phyloP scores from a whole-genome alignment of 2,329 filamentous ascomycete genomes.

The Aspergillus arachidicola region DNA sequence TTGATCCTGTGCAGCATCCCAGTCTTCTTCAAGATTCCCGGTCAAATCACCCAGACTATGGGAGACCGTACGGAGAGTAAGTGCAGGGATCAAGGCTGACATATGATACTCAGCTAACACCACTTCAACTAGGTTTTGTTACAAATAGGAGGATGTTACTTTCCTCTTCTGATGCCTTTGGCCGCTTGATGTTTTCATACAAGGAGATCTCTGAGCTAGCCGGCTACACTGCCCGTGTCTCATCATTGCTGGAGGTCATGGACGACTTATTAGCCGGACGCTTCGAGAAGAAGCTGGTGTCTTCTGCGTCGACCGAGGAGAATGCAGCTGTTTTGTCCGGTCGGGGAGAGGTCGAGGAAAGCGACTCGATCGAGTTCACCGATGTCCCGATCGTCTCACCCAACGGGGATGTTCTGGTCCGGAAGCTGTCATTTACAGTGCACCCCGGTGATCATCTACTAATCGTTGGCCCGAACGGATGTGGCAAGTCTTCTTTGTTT shows the following conservation, averaged over 20 bases:
- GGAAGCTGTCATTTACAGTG: constrained; percentile 82
- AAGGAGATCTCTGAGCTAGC: constrained; percentile 96
- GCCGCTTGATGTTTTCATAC: constrained; percentile 96
- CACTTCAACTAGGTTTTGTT: constrained; percentile 67
- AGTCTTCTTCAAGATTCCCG: constrained; percentile 91
- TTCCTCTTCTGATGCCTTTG: constrained; percentile 92
- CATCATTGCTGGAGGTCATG: constrained; percentile 88
- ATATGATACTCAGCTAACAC: background rate
- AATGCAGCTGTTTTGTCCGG: constrained; percentile 82
- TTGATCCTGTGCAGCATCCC: constrained; percentile 90
- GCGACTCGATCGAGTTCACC: constrained; percentile 79
- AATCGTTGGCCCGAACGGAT: constrained; percentile 95
- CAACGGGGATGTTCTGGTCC: constrained; percentile 90
- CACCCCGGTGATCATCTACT: constrained; percentile 85
- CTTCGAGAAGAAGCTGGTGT: constrained; percentile 96
- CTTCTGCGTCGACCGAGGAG: constrained; percentile 77
- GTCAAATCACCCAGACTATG: constrained; percentile 57
- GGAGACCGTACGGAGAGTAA: constrained; percentile 61
- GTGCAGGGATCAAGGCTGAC: constrained; percentile 20
- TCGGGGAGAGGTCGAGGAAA: constrained; percentile 80
- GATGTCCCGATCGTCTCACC: constrained; percentile 95
- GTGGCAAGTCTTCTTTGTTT: constrained; percentile 94
- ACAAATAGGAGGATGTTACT: constrained; percentile 91
- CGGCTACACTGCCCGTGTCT: constrained; percentile 90
- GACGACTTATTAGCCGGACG: constrained; percentile 85